phyloP scores from a whole-genome alignment of 2,329 filamentous ascomycete species.

The Mycosphaerella sp. region DNA sequence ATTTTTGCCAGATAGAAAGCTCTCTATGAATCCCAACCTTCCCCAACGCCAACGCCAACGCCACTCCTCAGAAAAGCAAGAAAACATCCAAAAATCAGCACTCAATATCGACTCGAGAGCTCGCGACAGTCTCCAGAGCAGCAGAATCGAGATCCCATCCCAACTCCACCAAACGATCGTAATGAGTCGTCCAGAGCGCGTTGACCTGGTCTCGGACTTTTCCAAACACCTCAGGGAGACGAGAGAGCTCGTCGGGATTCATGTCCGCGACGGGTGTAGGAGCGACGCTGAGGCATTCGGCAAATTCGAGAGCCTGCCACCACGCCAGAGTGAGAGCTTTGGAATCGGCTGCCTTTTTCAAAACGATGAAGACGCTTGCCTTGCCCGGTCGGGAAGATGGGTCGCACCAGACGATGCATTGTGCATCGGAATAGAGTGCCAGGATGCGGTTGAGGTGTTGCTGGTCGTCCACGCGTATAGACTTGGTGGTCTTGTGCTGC shows the following conservation, averaged over 20 bases:
- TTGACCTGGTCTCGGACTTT: conserved; percentile 26
- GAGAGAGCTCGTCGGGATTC: neutral
- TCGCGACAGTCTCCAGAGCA: conserved; percentile 60
- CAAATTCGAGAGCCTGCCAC: conserved; percentile 52
- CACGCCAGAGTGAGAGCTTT: conserved; percentile 54
- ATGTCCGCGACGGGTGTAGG: conserved; percentile 11
- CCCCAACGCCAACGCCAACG: no score
- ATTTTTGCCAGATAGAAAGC: no score
- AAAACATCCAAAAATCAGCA: no score
- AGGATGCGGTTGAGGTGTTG: conserved; percentile 40
- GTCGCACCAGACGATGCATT: conserved; percentile 56
- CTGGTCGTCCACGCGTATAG: conserved; percentile 9
- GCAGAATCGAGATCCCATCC: conserved; percentile 63
- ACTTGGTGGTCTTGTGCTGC: conserved; percentile 28
- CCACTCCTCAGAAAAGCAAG: no score
- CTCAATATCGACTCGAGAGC: conserved; percentile 31
- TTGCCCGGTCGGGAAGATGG: conserved; percentile 31
- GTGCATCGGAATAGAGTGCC: conserved; percentile 39
- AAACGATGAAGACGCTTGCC: conserved; percentile 46
- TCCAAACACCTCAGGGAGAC: conserved; percentile 37
- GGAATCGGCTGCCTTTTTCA: conserved; percentile 54
- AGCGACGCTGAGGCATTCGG: conserved; percentile 20
- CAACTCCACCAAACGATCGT: conserved; percentile 36
- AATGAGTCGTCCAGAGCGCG: conserved; percentile 42
- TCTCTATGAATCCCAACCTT: no score